Evolutionary conservation across 2,329 filamentous ascomycete genomes (phyloP), one percentile per base, ranked within the genome.

Genomic region (Leptographium procerum): DNA sequence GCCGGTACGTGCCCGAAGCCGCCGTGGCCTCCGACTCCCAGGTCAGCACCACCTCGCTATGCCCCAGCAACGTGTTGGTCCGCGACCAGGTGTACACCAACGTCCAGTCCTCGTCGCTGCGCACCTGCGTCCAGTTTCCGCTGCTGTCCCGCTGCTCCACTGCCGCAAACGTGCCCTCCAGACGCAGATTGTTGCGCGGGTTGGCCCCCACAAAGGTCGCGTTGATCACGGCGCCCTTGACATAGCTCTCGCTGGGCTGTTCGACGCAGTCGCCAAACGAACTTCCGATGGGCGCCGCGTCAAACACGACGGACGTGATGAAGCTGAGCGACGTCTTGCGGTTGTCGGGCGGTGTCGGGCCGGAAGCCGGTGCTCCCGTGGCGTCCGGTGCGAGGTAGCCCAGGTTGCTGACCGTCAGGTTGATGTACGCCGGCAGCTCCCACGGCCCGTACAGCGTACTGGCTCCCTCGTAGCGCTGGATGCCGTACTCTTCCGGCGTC

Each of bases 361-460:
- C 90, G 14, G 76, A 57, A 66, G 78, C 68, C 59, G 73, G 67
- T 64, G 73, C 59, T 65, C 70, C 68, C 55, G 75, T 71, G 61
- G 73, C 70, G 52, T 75, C 74, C 57, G 75, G 73, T 13, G 77
- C 76, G 4, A 95, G 80, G 68, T 86, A 86, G 19, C 78, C 79
- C 4, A 94, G 80, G 69, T 87, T 83, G 40, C 77, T 78, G n/a
- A 91, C 76, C 0, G 89, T 91, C 50, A 92, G 77, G 70, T 95
- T 91, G 73, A 96, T 88, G 73, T 94, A 94, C 1, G 91, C 92
- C 40, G 87, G 83, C 13, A 96, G 79, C 0, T 90, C 89, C 70
- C 91, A 84, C 2, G 81, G 87, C 0, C 92, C 92, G 69, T 88
- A 94, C 2, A 97, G 82, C 0, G 92, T 97, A 8, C 88, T 92